These are phyloP conservation scores for Gynochthodes officinalis DNA, from an alignment of 257 asterid genomes.

Conservation along the genomic window DNA sequence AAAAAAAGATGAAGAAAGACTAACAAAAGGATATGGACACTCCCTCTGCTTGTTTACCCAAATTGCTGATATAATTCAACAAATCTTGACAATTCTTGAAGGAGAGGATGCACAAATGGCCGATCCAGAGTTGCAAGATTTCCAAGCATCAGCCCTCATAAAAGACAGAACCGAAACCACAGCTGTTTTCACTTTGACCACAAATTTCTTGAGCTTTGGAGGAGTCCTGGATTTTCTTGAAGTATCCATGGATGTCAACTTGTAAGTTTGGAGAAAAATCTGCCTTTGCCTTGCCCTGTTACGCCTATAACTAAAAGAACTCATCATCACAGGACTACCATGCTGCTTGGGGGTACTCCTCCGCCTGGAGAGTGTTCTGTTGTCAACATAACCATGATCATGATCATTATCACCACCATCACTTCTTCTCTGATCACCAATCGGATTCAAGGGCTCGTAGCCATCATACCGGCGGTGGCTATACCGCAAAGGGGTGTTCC, in stretches of 20 bases:
- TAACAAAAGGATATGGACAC: not conserved
- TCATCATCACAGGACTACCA: conserved; percentile 29
- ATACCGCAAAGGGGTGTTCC: conserved; percentile 35
- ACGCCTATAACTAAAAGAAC: conserved; percentile 40
- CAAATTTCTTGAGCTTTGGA: conserved; percentile 39
- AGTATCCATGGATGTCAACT: conserved; percentile 27
- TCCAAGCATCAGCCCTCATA: conserved; percentile 35
- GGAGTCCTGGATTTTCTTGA: conserved; percentile 14
- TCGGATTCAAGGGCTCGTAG: conserved; percentile 20
- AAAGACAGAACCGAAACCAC: conserved; percentile 34
- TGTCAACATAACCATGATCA: conserved; percentile 15
- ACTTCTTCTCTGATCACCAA: not conserved
- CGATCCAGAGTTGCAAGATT: conserved; percentile 35
- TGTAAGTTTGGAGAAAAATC: conserved; percentile 51
- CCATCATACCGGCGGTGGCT: conserved; percentile 16
- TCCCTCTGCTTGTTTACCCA: not conserved
- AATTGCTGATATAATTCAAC: conserved; percentile 12
- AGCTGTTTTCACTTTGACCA: conserved; percentile 33
- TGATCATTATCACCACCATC: conserved; percentile 14
- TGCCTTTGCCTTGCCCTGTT: conserved; percentile 48
- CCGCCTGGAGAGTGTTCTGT: conserved; percentile 36
- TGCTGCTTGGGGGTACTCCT: conserved; percentile 19
- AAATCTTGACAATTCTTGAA: conserved; percentile 25
- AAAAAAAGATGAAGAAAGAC: not conserved
- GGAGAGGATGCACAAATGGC: conserved; percentile 40